Base-by-base conservation (phyloP, 495 filamentous ascomycete genomes). In the Hyaloscypha finlandica region DNA sequence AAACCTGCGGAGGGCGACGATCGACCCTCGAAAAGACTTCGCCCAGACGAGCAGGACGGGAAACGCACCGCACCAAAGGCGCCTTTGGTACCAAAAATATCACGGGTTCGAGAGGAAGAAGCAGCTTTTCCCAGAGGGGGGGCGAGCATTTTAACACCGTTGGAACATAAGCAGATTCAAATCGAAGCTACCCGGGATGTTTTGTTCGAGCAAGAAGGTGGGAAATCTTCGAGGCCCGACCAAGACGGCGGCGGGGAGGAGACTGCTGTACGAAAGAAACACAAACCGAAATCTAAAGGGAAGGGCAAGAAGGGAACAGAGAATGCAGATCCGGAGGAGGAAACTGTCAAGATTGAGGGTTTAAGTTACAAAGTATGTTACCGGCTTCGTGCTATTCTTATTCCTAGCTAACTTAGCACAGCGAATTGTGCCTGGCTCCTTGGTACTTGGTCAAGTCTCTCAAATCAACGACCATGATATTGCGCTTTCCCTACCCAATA, bases 151-250 rank as follows among this genome's bases (percentile, higher is more conserved):
- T 80, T 99, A 77, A 97, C 95, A 8, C 93, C 95, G 30, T 83
- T 99, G 60, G 95, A 99, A 75, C 88, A 95, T 70, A 97, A 97
- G 80, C 92, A 98, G 77, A 97, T 99, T 71, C 90, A 95, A 72
- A 91, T 95, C 67, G 90, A 98, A 77, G 95, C 95, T 33, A 93
- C 88, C 69, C 87, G 89, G 73, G 95, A 99, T 83, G 94, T 94
- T 30, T 82, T 98, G 9, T 97, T 97, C 74, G 95, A 98, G 79
- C 88, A 96, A 70, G 85, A 88, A 64, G 84, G 85, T 16, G 79
- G 81, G 30, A 72, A 74, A 63, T 56, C 59, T n/a, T 59, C 61
- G 8, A 67, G 65, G 20, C 12, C 31, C 32, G 58, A 48, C 1
- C 42, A n/a, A 61, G 69, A 68, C 33, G 70, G 68, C 20, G 71